phyloP scores from a whole-genome alignment of 257 asterid genomes.

The Catharanthus roseus region DNA sequence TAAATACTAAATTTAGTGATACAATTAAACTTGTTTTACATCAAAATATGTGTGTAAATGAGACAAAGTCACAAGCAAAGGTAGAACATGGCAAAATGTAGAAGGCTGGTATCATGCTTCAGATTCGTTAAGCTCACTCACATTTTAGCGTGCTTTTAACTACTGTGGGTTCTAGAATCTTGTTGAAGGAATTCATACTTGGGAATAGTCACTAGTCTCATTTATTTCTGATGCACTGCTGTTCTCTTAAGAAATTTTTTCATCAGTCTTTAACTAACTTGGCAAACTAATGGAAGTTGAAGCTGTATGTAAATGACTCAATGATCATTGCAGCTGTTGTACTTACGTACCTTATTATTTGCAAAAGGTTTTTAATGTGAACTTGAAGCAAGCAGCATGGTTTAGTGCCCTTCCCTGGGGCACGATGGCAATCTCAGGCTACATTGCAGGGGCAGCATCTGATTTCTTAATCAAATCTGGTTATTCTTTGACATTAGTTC shows the following conservation, averaged over 20 bases:
- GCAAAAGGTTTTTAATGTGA: slow-evolving; percentile 68
- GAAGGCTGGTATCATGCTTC: too few species aligned
- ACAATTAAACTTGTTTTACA: too few species aligned
- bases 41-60: too few species aligned
- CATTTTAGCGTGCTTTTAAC: too few species aligned
- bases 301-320: not conserved
- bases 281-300: not conserved
- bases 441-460: slow-evolving; percentile 74
- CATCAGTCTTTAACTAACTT: not conserved
- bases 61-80: too few species aligned
- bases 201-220: not conserved
- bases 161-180: not conserved
- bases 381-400: slow-evolving; percentile 98
- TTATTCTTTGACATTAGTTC: slow-evolving; percentile 57
- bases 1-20: too few species aligned
- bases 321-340: not conserved
- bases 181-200: not conserved
- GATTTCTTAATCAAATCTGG: slow-evolving; percentile 67
- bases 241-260: not conserved
- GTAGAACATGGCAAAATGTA: too few species aligned
- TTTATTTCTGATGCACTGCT: not conserved
- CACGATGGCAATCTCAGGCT: slow-evolving; percentile 96
- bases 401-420: slow-evolving; percentile 99
- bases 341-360: not conserved
- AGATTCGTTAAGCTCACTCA: too few species aligned